phyloP scores from a whole-genome alignment of 1,284 basidiomycete genomes.

The Ustilago loliicola region DNA sequence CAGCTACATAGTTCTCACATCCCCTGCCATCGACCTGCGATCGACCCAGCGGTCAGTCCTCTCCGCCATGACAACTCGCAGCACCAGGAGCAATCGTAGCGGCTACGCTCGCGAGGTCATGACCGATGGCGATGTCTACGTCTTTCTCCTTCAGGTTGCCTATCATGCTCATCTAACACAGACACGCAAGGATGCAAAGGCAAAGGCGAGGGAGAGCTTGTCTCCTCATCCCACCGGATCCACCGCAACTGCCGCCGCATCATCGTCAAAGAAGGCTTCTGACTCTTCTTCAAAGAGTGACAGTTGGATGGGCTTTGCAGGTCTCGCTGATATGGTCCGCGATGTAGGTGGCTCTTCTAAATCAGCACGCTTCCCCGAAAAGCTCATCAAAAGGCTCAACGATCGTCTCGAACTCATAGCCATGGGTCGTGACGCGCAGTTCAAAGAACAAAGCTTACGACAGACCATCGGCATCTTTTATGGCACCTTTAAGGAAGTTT shows the following conservation, averaged over 20 bases:
- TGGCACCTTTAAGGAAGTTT: slow-evolving; percentile 64
- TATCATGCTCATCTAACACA: slow-evolving; percentile 50
- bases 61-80: slow-evolving; percentile 56
- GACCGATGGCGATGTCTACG: slow-evolving; percentile 68
- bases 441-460: slow-evolving; percentile 59
- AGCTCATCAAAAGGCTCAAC: slow-evolving; percentile 64
- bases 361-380: slow-evolving; percentile 64
- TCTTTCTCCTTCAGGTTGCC: slow-evolving; percentile 65
- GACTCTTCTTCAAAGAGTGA: slow-evolving; percentile 40
- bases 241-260: slow-evolving; percentile 5
- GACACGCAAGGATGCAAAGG: slow-evolving; percentile 38
- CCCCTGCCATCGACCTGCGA: neutral
- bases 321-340: slow-evolving; percentile 59
- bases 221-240: slow-evolving; percentile 10
- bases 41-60: neutral
- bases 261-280: slow-evolving; percentile 28
- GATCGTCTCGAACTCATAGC: slow-evolving; percentile 67
- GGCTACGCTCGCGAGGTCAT: slow-evolving; percentile 43
- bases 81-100: slow-evolving; percentile 52
- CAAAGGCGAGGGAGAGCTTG: slow-evolving; percentile 34
- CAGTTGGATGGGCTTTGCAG: slow-evolving; percentile 60
- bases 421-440: slow-evolving; percentile 65
- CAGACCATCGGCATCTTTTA: slow-evolving; percentile 67
- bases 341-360: slow-evolving; percentile 56
- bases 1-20: neutral